Conservation (phyloP, 345 rosid genomes). For the Capsella bursapastoris region DNA sequence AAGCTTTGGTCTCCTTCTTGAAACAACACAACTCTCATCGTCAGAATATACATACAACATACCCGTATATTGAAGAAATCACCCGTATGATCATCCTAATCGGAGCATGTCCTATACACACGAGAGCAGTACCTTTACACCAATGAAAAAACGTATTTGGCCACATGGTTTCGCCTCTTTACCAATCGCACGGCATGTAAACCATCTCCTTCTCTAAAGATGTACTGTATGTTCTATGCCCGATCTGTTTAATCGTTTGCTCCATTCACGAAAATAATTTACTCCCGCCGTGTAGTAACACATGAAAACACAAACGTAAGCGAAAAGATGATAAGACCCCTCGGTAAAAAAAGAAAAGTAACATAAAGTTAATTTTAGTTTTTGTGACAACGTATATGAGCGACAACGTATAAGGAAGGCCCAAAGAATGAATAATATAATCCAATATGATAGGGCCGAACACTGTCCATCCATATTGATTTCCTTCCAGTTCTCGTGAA, state of each 20-base stretch:
- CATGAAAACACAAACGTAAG: no score
- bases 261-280: not conserved
- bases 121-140: not conserved
- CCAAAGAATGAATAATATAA: no score
- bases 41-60: not conserved
- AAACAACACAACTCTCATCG: not conserved
- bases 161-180: not conserved
- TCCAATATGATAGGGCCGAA: no score
- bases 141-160: not conserved
- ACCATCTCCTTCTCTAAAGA: not conserved
- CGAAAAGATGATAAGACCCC: no score
- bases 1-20: not conserved
- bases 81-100: not conserved
- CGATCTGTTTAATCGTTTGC: not conserved
- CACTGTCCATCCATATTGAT: no score
- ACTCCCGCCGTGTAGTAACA: not conserved
- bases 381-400: no score
- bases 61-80: not conserved
- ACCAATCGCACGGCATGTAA: not conserved
- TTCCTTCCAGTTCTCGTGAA: no score
- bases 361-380: no score
- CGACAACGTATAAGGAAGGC: no score
- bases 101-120: not conserved
- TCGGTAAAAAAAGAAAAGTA: no score
- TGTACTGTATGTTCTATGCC: not conserved